Evolutionary conservation across 352 stramenopile species (phyloP).

Genomic region (Phytophthora aleatoria): DNA sequence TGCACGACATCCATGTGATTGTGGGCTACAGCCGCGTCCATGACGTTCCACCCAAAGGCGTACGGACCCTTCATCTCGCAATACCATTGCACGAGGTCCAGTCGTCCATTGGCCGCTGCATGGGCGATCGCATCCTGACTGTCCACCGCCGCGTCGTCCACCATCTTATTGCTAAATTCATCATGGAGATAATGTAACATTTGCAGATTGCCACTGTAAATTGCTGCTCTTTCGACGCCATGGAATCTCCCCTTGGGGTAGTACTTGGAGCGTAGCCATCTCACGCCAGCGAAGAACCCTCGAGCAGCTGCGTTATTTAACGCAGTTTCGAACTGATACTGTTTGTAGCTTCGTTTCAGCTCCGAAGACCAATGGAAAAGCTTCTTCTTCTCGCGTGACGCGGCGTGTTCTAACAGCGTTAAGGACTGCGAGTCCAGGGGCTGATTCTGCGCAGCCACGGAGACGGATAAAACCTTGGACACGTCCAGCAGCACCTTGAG

Average conservation of each 20-base stretch:
- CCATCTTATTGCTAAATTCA: slow-evolving; percentile 45
- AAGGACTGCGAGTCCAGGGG: slow-evolving; percentile 19
- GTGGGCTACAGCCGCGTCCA: slow-evolving; percentile 49
- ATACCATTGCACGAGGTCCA: slow-evolving; percentile 48
- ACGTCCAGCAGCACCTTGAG: slow-evolving; percentile 42
- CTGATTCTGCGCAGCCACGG: slow-evolving; percentile 29
- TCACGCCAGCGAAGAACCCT: slow-evolving; percentile 30
- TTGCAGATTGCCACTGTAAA: slow-evolving; percentile 42
- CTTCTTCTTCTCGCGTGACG: slow-evolving; percentile 33
- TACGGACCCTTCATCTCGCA: slow-evolving; percentile 46
- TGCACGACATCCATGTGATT: slow-evolving; percentile 47
- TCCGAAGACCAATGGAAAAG: slow-evolving; percentile 43
- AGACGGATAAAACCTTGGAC: slow-evolving; percentile 36
- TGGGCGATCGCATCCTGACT: slow-evolving; percentile 45
- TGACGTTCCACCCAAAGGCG: slow-evolving; percentile 46
- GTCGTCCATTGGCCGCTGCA: slow-evolving; percentile 32
- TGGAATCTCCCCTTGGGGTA: slow-evolving; percentile 43
- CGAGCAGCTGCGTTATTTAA: slow-evolving; percentile 34
- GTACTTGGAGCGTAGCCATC: slow-evolving; percentile 39
- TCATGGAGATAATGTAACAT: slow-evolving; percentile 42
- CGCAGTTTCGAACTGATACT: slow-evolving; percentile 43
- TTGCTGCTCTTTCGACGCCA: slow-evolving; percentile 37
- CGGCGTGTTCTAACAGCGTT: slow-evolving; percentile 35
- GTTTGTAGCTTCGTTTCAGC: slow-evolving; percentile 38
- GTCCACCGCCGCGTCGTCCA: slow-evolving; percentile 34